These are phyloP conservation scores for Lyophyllum decastes DNA, from an alignment of 768 basidiomycete genomes.

Conservation along the genomic window DNA sequence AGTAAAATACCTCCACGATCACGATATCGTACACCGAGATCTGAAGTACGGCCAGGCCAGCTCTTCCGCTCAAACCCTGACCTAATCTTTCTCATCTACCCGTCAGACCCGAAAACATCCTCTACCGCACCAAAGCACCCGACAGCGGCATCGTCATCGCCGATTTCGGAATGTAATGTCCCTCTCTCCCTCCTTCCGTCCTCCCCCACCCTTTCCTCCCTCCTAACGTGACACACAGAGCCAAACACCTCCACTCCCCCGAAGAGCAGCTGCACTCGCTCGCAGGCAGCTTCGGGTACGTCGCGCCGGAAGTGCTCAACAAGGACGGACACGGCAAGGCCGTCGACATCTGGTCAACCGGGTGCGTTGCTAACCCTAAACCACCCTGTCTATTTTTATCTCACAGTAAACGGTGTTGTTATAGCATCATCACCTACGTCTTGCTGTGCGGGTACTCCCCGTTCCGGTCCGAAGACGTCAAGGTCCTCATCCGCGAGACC, in stretches of 20 bases:
- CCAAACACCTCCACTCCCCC: constrained; percentile 76
- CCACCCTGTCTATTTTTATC: constrained; percentile 2
- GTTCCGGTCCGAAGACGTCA: constrained; percentile 82
- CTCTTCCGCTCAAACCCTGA: too few species aligned
- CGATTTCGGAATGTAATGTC: constrained; percentile 98
- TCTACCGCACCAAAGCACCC: constrained; percentile 77
- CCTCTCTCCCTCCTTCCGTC: too few species aligned
- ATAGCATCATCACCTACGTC: constrained; percentile 91
- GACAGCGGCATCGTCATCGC: constrained; percentile 92
- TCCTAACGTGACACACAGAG: too few species aligned
- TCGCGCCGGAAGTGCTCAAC: constrained; percentile 86
- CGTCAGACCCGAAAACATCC: constrained; percentile 95
- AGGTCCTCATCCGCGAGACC: constrained; percentile 81
- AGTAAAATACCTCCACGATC: constrained; percentile 85
- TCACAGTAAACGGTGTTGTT: too few species aligned
- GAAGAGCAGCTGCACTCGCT: constrained; percentile 72
- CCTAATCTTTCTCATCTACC: too few species aligned
- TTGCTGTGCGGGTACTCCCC: constrained; percentile 95
- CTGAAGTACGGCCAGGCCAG: constrained; percentile 74
- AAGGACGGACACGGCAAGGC: constrained; percentile 87
- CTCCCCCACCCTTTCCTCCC: too few species aligned
- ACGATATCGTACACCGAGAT: constrained; percentile 95
- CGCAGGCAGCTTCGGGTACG: constrained; percentile 86
- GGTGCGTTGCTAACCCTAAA: constrained; percentile 49
- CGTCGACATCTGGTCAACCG: constrained; percentile 93